Percentiles rank a stretch among this genome's conserved stretches.
These are phyloP conservation scores for Pachysandra terminalis DNA, from an alignment of 164 flowering plant species.

Conservation along the genomic window DNA sequence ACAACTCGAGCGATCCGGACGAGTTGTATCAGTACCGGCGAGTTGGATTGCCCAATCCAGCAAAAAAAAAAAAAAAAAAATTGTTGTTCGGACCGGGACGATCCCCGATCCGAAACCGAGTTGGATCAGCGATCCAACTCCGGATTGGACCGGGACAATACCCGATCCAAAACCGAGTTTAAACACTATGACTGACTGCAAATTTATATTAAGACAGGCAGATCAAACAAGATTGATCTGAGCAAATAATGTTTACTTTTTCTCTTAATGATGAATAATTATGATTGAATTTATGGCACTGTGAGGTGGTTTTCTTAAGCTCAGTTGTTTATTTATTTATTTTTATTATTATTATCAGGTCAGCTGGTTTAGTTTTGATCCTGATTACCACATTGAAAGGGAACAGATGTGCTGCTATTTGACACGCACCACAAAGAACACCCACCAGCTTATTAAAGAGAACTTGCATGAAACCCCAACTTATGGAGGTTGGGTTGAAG, in stretches of 20 bases:
- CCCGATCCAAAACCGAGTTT: too few species aligned
- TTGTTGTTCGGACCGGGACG: too few species aligned
- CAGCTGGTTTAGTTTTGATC: conserved; percentile 94
- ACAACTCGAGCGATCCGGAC: too few species aligned
- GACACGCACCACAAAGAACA: conserved; percentile 80
- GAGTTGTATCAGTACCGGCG: too few species aligned
- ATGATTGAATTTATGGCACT: background rate
- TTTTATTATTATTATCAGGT: conserved; percentile 66
- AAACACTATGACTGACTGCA: too few species aligned
- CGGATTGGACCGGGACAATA: too few species aligned
- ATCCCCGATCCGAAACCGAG: too few species aligned
- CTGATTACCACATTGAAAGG: conserved; percentile 76
- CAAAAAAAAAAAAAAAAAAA: too few species aligned
- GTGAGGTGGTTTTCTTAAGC: conserved; percentile 4
- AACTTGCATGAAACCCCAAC: conserved; percentile 99
- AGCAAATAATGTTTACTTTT: background rate
- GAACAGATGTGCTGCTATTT: conserved; percentile 97
- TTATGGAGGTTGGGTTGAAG: conserved; percentile 99
- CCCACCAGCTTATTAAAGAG: conserved; percentile 82
- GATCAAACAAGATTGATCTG: background rate
- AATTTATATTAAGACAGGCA: background rate
- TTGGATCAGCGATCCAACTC: too few species aligned
- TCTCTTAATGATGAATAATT: background rate
- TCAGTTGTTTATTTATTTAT: too few species aligned
- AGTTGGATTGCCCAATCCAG: too few species aligned